Percentiles rank a stretch among this genome's conserved stretches.
Evolutionary conservation across 768 basidiomycete genomes (phyloP).

Genomic region (Mycena amicta): DNA sequence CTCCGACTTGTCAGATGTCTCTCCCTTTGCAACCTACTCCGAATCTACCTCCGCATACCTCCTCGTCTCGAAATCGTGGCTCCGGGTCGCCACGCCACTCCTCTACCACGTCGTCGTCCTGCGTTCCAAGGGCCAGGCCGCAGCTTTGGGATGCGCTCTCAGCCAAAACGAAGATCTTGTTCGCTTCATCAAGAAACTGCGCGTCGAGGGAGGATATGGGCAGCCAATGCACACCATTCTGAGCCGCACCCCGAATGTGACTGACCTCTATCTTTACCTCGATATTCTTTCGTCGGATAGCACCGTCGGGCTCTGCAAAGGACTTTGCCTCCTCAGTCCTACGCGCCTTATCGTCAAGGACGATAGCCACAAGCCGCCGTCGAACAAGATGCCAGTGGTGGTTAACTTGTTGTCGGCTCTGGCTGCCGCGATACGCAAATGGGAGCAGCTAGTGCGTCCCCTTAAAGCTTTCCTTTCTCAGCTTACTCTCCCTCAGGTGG

Average conservation of each 20-base stretch:
- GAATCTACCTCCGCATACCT: too few relatives aligned
- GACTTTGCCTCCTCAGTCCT: conserved; percentile 12
- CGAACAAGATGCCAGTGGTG: neutral
- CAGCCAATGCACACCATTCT: conserved; percentile 15
- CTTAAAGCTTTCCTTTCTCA: too few relatives aligned
- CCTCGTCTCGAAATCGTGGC: too few relatives aligned
- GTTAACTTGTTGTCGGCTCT: neutral
- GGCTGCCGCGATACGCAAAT: neutral
- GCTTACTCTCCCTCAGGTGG: too few relatives aligned
- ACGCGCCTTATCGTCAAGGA: neutral
- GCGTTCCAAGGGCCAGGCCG: too few relatives aligned
- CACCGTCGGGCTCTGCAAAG: too few relatives aligned
- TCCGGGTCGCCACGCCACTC: neutral
- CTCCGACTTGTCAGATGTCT: neutral
- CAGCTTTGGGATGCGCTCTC: too few relatives aligned
- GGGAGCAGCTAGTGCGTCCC: too few relatives aligned
- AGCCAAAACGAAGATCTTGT: too few relatives aligned
- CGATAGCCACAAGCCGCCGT: neutral
- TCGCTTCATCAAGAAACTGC: too few relatives aligned
- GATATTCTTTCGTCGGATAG: conserved; percentile 7
- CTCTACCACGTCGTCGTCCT: neutral
- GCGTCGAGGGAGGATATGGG: too few relatives aligned
- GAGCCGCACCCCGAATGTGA: conserved; percentile 2
- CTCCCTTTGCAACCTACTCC: neutral
- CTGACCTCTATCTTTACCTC: too few relatives aligned